These are phyloP conservation scores for Fomitopsis palustris DNA, from an alignment of 1,284 basidiomycete genomes.

Conservation along the genomic window DNA sequence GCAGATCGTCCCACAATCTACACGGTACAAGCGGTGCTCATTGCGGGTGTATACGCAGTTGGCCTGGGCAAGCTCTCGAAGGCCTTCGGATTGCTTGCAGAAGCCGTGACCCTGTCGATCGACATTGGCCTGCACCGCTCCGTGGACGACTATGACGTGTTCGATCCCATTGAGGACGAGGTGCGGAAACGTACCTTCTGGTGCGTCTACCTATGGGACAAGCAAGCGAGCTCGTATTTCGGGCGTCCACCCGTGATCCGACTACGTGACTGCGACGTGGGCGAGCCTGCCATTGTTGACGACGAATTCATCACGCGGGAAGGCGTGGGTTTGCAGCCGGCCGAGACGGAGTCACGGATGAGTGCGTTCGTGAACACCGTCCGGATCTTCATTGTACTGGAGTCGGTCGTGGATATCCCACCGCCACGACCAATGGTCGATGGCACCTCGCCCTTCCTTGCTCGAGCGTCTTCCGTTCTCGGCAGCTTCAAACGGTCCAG, in stretches of 20 bases:
- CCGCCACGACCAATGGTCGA: constrained; percentile 57
- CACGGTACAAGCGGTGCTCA: constrained; percentile 83
- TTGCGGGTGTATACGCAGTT: constrained; percentile 85
- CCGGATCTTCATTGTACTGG: constrained; percentile 79
- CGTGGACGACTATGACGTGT: constrained; percentile 85
- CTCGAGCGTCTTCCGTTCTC: constrained; percentile 53
- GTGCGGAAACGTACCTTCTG: constrained; percentile 89
- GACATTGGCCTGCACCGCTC: constrained; percentile 86
- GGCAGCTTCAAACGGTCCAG: constrained; percentile 52
- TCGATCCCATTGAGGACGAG: constrained; percentile 84
- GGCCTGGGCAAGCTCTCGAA: constrained; percentile 85
- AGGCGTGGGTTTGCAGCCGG: constrained; percentile 61
- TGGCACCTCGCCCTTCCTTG: constrained; percentile 52
- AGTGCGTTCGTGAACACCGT: constrained; percentile 75
- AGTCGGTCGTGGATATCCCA: constrained; percentile 71
- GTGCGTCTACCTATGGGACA: constrained; percentile 93
- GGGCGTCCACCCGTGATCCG: constrained; percentile 84
- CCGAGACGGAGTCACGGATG: constrained; percentile 71
- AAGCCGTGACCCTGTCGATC: constrained; percentile 79
- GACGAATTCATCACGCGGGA: constrained; percentile 84
- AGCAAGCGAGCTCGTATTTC: constrained; percentile 81
- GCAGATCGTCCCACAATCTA: constrained; percentile 88
- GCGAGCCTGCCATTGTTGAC: constrained; percentile 80
- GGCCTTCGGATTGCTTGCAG: constrained; percentile 79
- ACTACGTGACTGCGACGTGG: constrained; percentile 82